These are phyloP conservation scores for Lasiodiplodia theobromae DNA, from an alignment of 2,329 filamentous ascomycete genomes.

Conservation along the genomic window DNA sequence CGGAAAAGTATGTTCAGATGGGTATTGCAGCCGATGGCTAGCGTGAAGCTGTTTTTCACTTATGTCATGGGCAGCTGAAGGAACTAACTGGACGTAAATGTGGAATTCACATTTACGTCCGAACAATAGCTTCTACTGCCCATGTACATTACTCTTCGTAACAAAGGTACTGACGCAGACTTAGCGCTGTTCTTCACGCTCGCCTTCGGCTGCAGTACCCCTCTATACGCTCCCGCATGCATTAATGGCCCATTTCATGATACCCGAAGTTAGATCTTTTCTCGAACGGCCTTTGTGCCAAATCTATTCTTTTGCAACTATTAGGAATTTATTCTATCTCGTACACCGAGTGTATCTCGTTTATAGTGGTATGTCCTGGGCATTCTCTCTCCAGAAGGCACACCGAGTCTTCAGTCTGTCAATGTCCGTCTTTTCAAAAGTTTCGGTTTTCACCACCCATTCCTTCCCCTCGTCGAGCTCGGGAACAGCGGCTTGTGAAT, in stretches of 20 bases:
- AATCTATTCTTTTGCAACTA: not conserved
- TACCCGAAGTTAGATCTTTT: not conserved
- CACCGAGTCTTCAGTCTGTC: constrained; percentile 56
- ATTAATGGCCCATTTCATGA: not conserved
- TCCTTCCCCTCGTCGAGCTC: constrained; percentile 52
- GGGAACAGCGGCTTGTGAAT: constrained; percentile 54
- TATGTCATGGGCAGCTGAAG: no score
- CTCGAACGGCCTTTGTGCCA: no score
- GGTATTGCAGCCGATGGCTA: not conserved
- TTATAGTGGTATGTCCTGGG: constrained; percentile 8
- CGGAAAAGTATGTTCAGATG: not conserved
- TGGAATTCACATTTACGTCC: no score
- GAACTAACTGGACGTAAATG: no score
- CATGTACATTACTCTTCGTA: no score
- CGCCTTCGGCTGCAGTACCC: no score
- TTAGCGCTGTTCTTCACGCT: no score
- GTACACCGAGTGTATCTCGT: not conserved
- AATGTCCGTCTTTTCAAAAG: constrained; percentile 53
- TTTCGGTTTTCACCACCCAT: constrained; percentile 58
- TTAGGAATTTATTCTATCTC: not conserved
- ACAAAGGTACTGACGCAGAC: no score
- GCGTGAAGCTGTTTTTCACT: no score
- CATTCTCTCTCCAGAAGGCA: constrained; percentile 56
- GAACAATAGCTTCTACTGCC: no score
- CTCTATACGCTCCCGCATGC: not conserved